These are phyloP conservation scores for Populus simonii DNA, from an alignment of 345 rosid genomes.

Conservation along the genomic window DNA sequence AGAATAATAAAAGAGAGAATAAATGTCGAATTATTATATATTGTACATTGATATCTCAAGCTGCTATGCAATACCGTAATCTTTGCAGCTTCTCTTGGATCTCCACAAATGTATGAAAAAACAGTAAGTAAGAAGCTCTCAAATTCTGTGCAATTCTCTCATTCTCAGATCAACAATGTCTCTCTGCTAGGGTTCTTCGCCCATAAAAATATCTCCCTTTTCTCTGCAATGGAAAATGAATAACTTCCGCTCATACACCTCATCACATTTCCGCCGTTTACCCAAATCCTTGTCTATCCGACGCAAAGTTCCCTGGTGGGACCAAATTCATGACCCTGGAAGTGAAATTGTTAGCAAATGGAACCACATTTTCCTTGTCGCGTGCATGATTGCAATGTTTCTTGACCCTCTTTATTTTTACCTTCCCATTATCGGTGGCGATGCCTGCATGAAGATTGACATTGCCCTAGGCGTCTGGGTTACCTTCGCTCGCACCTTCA, in stretches of 20 bases:
- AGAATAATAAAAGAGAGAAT: too few relatives aligned
- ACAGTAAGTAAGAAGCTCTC: background rate
- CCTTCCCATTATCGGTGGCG: conserved; percentile 53
- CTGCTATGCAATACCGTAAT: background rate
- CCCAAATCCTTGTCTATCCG: conserved; percentile 49
- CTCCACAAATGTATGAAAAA: conserved; percentile 17
- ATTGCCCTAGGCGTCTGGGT: conserved; percentile 44
- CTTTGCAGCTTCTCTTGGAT: conserved; percentile 13
- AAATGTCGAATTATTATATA: too few relatives aligned
- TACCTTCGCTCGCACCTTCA: conserved; percentile 61
- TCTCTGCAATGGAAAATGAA: conserved; percentile 31
- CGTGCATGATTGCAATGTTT: conserved; percentile 66
- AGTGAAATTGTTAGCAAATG: conserved; percentile 55
- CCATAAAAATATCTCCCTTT: too few relatives aligned
- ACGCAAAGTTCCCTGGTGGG: conserved; percentile 45
- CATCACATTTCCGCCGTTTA: conserved; percentile 42
- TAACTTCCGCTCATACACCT: conserved; percentile 34
- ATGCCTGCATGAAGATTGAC: conserved; percentile 55
- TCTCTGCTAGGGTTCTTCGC: too few relatives aligned
- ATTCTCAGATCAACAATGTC: too few relatives aligned
- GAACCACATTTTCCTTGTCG: conserved; percentile 68
- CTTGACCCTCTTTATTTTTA: conserved; percentile 84
- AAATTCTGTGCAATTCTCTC: background rate
- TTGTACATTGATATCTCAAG: too few relatives aligned
- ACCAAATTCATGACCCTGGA: conserved; percentile 63